Evolutionary conservation across 2,329 filamentous ascomycete genomes (phyloP).

Genomic region (Ceratocystis lukuohia): DNA sequence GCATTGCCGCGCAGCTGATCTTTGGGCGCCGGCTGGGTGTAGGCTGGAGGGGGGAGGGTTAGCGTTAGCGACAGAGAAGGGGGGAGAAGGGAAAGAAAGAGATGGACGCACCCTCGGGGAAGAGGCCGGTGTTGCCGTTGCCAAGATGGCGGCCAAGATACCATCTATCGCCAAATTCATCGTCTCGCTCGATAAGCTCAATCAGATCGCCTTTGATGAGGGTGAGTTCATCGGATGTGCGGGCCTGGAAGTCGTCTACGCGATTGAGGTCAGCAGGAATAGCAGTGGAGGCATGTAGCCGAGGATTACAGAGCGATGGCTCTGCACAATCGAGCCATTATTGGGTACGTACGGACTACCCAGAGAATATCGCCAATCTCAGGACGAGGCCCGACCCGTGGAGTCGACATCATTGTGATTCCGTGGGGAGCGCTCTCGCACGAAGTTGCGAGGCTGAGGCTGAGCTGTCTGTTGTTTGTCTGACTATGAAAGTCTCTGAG

Average conservation of each 20-base stretch:
- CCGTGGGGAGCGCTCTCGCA: not conserved
- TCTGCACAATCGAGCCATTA: no score
- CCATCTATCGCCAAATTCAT: constrained; percentile 82
- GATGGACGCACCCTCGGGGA: constrained; percentile 57
- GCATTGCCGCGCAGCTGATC: constrained; percentile 23
- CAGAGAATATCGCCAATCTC: constrained; percentile 54
- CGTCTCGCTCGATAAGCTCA: constrained; percentile 70
- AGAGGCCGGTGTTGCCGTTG: constrained; percentile 63
- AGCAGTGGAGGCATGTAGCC: not conserved
- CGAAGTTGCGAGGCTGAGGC: not conserved
- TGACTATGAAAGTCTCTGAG: no score
- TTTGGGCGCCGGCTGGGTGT: constrained; percentile 46
- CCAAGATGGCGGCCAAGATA: constrained; percentile 62
- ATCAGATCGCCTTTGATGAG: constrained; percentile 74
- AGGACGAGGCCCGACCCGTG: constrained; percentile 29
- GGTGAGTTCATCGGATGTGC: constrained; percentile 85
- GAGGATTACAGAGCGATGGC: not conserved
- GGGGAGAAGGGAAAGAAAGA: constrained; percentile 8
- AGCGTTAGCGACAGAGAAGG: not conserved
- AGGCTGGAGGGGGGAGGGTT: constrained; percentile 33
- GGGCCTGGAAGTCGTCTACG: constrained; percentile 78
- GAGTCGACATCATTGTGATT: constrained; percentile 32
- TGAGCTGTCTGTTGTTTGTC: not conserved
- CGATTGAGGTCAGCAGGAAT: constrained; percentile 11
- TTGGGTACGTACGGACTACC: constrained; percentile 51